Base-by-base conservation (phyloP, 2,329 filamentous ascomycete species). In the Diplodia sapinea region DNA sequence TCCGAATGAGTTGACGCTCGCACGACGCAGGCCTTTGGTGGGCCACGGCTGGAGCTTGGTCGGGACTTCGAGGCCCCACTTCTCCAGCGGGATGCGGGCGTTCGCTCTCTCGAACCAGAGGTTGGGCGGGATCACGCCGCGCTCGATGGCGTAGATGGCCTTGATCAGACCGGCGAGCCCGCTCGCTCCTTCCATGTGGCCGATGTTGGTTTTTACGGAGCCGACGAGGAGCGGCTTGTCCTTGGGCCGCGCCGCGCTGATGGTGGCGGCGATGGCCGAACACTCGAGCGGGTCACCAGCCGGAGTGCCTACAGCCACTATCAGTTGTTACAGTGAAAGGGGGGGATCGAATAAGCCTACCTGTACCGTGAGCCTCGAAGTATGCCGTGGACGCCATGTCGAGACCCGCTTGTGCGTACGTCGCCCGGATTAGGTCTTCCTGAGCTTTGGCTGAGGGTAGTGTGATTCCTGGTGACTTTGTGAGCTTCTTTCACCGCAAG, bases 371-470 rank as follows among this genome's bases (percentile, higher is more conserved):
- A 11, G 69, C 68, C 52, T 74, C 72, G 17, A 74, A 70, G 29
- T 70, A 74, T 1, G 66, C 29, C 1, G 70, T 70, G 9, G 61
- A 56, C 1, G 31, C 12, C 0, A 65, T 66, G 68, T 71, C 65
- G 0, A 82, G 73, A 1, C 78, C 78, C 6, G 78, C 78, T 13
- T 70, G 73, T 20, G 57, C 62, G 69, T 83, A 83, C 0, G 75
- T 76, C 0, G 74, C 38, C 3, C 71, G 69, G 29, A 80, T 79
- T 33, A 81, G 63, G 11, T 71, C 70, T 1, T 70, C 73, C 69
- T 84, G 82, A 0, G 80, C 75, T 85, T 83, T 75, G 1, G 80
- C 84, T 86, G 0, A 87, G 87, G 74, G 86, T 80, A 0, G 86
- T 88, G 68, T 84, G 0, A 86, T 86, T 11, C 73, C 31, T 33